Evolutionary conservation across 1,284 basidiomycete species (phyloP), one percentile per base, ranked within the genome.

Genomic region (Afroboletus lepidellus): DNA sequence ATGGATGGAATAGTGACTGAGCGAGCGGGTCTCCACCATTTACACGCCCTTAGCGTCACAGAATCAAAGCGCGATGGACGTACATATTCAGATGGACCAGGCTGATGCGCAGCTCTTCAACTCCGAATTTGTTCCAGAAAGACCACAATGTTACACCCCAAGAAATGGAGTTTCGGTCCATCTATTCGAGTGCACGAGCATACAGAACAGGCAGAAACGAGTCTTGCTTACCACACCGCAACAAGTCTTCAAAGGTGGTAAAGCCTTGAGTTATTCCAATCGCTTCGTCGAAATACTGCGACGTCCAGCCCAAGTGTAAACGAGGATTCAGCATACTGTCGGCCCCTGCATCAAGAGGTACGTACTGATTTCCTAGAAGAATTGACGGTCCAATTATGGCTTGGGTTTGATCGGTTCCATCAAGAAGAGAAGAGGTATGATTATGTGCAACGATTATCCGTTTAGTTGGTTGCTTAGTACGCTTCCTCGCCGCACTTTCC

Each of bases 201-300:
- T n/a, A 8, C 11, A 20, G 32, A n/a, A 24, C 37, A 20, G 12
- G 23, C 11, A 4, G 24, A 30, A 20, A 27, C 5, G 12, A 3
- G 20, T 43, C 16, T 20, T 11, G 23, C 47, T 39, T 23, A 53
- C 51, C 36, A 43, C 24, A 53, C 24, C 20, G 23, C 51, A 53
- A 33, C 20, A 53, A 23, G 20, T 53, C 48, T 38, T 52, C 48
- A 6, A 53, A 36, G 36, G 51, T 38, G 16, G 41, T 11, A 24
- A 51, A 53, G 2, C 51, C 51, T 29, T 51, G 48, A 6, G 29
- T 44, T 15, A 51, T 23, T 5, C 51, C 51, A 18, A 53, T 32
- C 0, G 51, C 47, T 6, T 53, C 51, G 15, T 53, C 51, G 41
- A 53, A 53, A n/a, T 51, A 44, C n/a, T n/a, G n/a, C n/a, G n/a